Conservation (phyloP, 768 basidiomycete species). For the Tylopilus rubrobrunneus region DNA sequence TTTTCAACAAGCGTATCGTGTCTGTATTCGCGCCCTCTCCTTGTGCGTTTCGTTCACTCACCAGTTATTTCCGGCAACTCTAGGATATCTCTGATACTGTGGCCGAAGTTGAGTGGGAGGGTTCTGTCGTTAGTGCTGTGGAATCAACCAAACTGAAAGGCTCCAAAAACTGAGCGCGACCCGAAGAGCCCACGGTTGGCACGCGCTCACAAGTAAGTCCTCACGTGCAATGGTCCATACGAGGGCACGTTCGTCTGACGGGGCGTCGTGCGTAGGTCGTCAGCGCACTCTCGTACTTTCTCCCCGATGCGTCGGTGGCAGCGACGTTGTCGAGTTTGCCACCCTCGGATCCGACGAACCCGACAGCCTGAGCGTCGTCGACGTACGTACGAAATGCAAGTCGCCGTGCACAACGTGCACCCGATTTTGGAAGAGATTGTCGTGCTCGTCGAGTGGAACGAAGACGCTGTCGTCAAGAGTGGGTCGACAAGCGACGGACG, state of each 20-base stretch:
- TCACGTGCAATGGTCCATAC: too few relatives aligned
- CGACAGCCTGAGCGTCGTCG: conserved; percentile 51
- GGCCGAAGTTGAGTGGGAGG: conserved; percentile 57
- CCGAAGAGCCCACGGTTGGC: conserved; percentile 57
- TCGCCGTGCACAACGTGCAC: conserved; percentile 65
- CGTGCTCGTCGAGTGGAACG: conserved; percentile 56
- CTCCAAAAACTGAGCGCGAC: conserved; percentile 73
- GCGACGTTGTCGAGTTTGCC: conserved; percentile 62
- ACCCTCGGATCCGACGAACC: conserved; percentile 71
- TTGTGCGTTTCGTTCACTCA: too few relatives aligned
- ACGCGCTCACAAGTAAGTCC: conserved; percentile 52
- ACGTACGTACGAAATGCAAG: conserved; percentile 55
- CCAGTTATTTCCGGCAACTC: conserved; percentile 75
- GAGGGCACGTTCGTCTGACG: neutral
- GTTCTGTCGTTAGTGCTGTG: conserved; percentile 42
- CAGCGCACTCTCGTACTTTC: conserved; percentile 59
- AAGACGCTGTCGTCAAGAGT: conserved; percentile 50
- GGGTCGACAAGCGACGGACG: conserved; percentile 73
- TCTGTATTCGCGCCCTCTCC: conserved; percentile 25
- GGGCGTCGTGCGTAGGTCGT: conserved; percentile 53
- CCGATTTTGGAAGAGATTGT: conserved; percentile 72
- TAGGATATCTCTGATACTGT: conserved; percentile 80
- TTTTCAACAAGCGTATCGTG: conserved; percentile 64
- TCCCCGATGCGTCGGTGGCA: conserved; percentile 71
- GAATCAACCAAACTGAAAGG: conserved; percentile 37